These are phyloP conservation scores for Pseudonitzschia delicatissima DNA, from an alignment of 108 stramenopile species.

Conservation along the genomic window DNA sequence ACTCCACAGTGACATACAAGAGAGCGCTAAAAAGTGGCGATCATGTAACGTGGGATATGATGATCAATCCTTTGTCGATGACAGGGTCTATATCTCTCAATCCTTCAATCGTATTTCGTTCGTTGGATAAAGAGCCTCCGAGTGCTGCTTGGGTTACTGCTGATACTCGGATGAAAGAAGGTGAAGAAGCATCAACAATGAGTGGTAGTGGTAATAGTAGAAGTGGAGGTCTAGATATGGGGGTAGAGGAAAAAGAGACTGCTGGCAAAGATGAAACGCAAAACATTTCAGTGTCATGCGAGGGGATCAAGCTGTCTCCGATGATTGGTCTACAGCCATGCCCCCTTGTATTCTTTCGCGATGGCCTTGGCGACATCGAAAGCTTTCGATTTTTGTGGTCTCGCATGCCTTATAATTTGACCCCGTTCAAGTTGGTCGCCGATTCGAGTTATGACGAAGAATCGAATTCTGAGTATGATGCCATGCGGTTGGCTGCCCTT, in stretches of 20 bases:
- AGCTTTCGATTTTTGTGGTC: constrained; percentile 70
- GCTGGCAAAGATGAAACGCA: constrained; percentile 32
- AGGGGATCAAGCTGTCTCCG: constrained; percentile 51
- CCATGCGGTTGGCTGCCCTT: constrained; percentile 26
- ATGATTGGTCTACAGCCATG: constrained; percentile 69
- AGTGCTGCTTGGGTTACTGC: constrained; percentile 50
- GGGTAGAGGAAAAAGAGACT: constrained; percentile 20
- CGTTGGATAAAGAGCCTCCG: constrained; percentile 50
- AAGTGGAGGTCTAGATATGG: constrained; percentile 6
- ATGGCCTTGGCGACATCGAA: constrained; percentile 53
- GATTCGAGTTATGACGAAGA: background rate
- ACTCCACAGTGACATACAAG: constrained; percentile 43
- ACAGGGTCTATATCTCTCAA: constrained; percentile 37
- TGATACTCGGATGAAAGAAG: constrained; percentile 20
- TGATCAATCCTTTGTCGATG: constrained; percentile 40
- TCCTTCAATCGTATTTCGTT: constrained; percentile 58
- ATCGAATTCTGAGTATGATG: background rate
- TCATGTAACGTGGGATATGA: constrained; percentile 63
- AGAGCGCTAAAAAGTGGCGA: constrained; percentile 64
- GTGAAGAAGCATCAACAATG: constrained; percentile 33
- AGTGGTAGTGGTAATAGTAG: constrained; percentile 12
- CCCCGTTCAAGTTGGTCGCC: constrained; percentile 26
- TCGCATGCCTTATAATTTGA: constrained; percentile 40
- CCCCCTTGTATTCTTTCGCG: constrained; percentile 71
- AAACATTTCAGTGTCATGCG: constrained; percentile 50